Evolutionary conservation across 2,329 filamentous ascomycete genomes (phyloP), one percentile per base, ranked within the genome.

Genomic region (Sordariomycetes sp.): DNA sequence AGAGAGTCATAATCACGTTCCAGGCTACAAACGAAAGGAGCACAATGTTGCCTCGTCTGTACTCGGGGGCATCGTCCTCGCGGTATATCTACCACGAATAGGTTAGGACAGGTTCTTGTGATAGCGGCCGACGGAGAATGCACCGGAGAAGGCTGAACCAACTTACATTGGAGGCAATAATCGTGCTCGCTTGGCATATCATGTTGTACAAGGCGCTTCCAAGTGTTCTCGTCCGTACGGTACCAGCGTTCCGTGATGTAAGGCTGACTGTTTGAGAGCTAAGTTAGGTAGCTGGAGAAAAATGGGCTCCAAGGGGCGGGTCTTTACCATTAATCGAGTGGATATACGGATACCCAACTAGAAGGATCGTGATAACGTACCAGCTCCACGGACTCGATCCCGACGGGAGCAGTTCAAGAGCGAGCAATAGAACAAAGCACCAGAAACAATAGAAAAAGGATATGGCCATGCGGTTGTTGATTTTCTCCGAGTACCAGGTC

Each of bases 151-250:
- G 18, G 54, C 12, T 11, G 35, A 28, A 14, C 4, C 3, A n/a
- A 25, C 54, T 5, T 48, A 56, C 76, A 55, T 79, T 76, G 0
- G 70, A 70, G 6, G 69, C 69, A 50, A 76, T 73, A 40, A 79
- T 74, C 25, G 73, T 73, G 35, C 74, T 74, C 1, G 74, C 65
- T 63, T 80, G 77, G 5, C 77, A 72, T 53, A 71, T 70, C 68
- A 77, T 74, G 58, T 64, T 69, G n/a, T 61, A 64, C 53, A 79
- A 65, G 0, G 81, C 83, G 0, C 82, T 79, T 0, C 81, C 80
- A 1, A 88, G 81, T 1, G 84, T 81, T 7, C 84, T 73, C 6
- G 80, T 82, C 14, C 83, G 75, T 10, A 88, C 82, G 1, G 78
- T 75, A 61, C 84, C 83, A 1, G 82, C 79, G 64, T 87, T 88